Conservation (phyloP, 352 stramenopile genomes). For the Phytophthora podocarpi region DNA sequence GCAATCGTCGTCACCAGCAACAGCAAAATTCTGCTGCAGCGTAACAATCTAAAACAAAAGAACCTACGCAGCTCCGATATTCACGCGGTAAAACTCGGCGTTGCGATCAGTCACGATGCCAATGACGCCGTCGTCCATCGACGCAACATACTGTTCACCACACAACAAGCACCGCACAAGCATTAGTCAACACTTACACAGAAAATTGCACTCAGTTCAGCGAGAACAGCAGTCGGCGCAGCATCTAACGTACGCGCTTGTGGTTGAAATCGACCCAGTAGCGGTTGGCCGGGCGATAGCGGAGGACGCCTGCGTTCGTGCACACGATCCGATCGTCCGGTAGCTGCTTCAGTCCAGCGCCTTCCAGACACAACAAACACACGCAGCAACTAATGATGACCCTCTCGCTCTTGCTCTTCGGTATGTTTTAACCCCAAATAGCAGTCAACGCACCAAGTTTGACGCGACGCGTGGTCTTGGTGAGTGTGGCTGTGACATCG, state of each 20-base stretch:
- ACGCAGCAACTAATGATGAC: background rate
- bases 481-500: conserved; percentile 79
- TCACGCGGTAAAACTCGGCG: conserved; percentile 94
- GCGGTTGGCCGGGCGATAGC: conserved; percentile 86
- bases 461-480: conserved; percentile 69
- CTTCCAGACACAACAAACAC: conserved; percentile 26
- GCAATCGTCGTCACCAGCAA: background rate
- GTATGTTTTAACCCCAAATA: too few species aligned
- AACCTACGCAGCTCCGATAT: conserved; percentile 92
- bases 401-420: background rate
- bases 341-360: conserved; percentile 65
- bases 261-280: conserved; percentile 92
- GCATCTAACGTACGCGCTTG: conserved; percentile 66
- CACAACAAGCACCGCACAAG: conserved; percentile 4
- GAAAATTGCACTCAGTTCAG: background rate
- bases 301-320: conserved; percentile 84
- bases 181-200: conserved; percentile 5
- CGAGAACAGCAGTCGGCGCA: background rate
- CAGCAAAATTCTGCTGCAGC: background rate
- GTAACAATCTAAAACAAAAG: background rate
- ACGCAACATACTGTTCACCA: conserved; percentile 61
- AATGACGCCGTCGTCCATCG: conserved; percentile 92
- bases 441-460: conserved; percentile 55
- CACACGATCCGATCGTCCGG: conserved; percentile 64
- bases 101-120: conserved; percentile 95